Conservation (phyloP, 306 rosid species). For the Trifolium fragiferum region DNA sequence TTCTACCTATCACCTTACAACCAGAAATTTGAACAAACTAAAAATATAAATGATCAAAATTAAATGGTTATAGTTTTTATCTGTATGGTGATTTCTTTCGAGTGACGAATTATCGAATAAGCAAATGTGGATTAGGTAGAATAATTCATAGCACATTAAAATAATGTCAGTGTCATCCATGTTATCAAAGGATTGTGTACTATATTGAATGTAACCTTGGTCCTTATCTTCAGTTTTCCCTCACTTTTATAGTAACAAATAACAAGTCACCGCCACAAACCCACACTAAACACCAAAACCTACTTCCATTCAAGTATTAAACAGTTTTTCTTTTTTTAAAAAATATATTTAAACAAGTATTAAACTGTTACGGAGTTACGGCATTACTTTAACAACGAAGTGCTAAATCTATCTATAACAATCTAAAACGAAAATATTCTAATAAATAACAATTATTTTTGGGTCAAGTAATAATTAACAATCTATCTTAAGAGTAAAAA, state of each 20-base stretch:
- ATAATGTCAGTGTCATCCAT: slow-evolving; percentile 22
- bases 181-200: slow-evolving; percentile 35
- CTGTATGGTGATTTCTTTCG: no score
- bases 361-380: background rate
- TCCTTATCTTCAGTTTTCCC: slow-evolving; percentile 23
- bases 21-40: no score
- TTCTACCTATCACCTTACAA: no score
- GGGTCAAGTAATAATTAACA: no score
- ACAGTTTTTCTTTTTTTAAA: background rate
- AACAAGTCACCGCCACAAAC: slow-evolving; percentile 45
- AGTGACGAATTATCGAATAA: background rate
- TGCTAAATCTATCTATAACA: no score
- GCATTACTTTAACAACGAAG: slow-evolving; percentile 33
- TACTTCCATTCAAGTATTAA: background rate
- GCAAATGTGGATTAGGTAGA: slow-evolving; percentile 21
- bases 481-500: no score
- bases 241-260: slow-evolving; percentile 27
- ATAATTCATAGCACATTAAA: slow-evolving; percentile 31
- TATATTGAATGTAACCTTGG: background rate
- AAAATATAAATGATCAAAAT: no score
- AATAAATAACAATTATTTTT: no score
- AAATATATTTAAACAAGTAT: no score
- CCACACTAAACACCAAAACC: slow-evolving; percentile 29
- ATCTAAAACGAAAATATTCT: no score
- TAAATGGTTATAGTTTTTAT: no score